Base-by-base conservation (phyloP, 2,329 filamentous ascomycete species). In the Diaporthe australafricana region DNA sequence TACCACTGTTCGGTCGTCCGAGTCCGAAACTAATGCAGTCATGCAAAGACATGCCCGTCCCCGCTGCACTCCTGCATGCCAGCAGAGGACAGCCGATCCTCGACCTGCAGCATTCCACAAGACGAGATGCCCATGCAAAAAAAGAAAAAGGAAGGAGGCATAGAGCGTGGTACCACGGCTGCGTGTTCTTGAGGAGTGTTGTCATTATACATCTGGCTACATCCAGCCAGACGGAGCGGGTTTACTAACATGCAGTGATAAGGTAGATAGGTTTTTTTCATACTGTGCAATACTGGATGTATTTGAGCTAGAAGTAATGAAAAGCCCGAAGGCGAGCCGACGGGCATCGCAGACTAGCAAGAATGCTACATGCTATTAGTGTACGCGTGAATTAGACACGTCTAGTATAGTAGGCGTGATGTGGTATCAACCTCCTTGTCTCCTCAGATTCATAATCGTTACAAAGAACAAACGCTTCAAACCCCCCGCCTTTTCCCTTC, bases 261-360 rank as follows among this genome's bases (percentile, higher is more conserved):
- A 47, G 5, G 20, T 9, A 4, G 38, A 30, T 6, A 5, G 40
- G 5, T 9, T 48, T 2, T 6, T 6, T 12, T 65, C n/a, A 35
- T 11, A 20, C 60, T 65, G 60, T 65, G 45, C 60, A 65, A 65
- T 65, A 40, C 50, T 57, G 66, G 52, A 25, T 56, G 30, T 48
- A 45, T 57, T 68, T 48, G 30, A 45, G 42, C 53, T 45, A 50
- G 40, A 69, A 48, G 12, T 22, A 47, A 60, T 35, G 27, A 27
- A 47, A 60, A 69, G n/a, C 53, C 67, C 53, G 27, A n/a, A 25
- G 53, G 27, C n/a, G n/a, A 69, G 42, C 67, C 53, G 9, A 35
- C 17, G 57, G 67, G 67, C 60, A 50, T 60, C 67, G 56, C 42
- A 69, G 66, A 69, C 45, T 47, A 57, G 42, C 27, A 60, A 50